A percentile compares a stretch with the other conserved stretches of the same genome.
Evolutionary conservation across 2,329 filamentous ascomycete species (phyloP).

Genomic region (Hypoxylon sp.): DNA sequence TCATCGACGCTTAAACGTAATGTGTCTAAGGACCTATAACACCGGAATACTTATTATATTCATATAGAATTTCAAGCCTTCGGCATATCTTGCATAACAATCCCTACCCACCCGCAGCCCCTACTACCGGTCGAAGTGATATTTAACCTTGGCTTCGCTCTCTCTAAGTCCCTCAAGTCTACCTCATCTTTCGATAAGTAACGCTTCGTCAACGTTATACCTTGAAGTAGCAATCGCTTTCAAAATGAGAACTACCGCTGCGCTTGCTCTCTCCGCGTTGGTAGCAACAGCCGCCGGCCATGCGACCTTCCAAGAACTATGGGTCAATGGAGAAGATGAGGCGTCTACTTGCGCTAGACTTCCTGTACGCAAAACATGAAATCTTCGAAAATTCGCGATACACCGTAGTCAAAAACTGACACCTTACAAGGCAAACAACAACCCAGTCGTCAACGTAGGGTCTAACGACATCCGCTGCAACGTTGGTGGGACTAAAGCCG

Average conservation of each 20-base stretch:
- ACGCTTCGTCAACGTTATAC: neutral
- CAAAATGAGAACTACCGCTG: conserved; percentile 41
- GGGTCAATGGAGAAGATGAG: conserved; percentile 62
- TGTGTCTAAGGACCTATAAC: conserved; percentile 20
- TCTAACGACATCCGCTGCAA: conserved; percentile 61
- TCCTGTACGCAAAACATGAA: conserved; percentile 37
- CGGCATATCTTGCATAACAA: conserved; percentile 33
- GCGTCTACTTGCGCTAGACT: conserved; percentile 48
- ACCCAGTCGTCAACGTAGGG: conserved; percentile 58
- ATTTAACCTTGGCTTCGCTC: conserved; percentile 20
- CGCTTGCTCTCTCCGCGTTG: conserved; percentile 30
- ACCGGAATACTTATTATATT: conserved; percentile 28
- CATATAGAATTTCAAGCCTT: conserved; percentile 32
- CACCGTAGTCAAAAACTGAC: conserved; percentile 21
- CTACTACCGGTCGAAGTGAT: conserved; percentile 13
- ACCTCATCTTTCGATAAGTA: neutral
- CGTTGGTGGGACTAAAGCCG: conserved; percentile 52
- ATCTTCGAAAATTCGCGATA: neutral
- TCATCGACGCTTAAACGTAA: conserved; percentile 25
- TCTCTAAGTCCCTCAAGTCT: conserved; percentile 10
- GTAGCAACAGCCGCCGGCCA: conserved; percentile 61
- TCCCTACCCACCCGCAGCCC: conserved; percentile 10
- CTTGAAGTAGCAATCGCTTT: neutral
- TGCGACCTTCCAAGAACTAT: conserved; percentile 67
- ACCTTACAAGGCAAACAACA: conserved; percentile 56